A percentile compares a stretch with the other conserved stretches of the same genome.
These are phyloP conservation scores for Lenzites betulinus DNA, from an alignment of 768 basidiomycete genomes.

Conservation along the genomic window DNA sequence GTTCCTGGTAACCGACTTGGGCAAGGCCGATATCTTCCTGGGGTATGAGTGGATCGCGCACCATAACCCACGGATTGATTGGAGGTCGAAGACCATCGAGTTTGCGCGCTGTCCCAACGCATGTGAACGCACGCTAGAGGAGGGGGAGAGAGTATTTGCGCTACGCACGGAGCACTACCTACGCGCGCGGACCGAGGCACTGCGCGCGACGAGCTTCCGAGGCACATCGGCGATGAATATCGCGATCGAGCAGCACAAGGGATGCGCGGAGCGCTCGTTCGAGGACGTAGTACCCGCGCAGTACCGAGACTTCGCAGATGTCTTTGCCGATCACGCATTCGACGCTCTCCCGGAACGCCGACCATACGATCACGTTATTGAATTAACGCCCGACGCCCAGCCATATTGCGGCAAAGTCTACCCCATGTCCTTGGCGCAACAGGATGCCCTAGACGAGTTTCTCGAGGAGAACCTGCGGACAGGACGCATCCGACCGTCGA, in stretches of 20 bases:
- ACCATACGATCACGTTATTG: constrained; percentile 24
- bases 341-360: constrained; percentile 13
- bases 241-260: constrained; percentile 7
- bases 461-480: constrained; percentile 25
- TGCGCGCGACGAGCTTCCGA: neutral
- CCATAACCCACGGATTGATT: constrained; percentile 26
- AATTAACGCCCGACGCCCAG: constrained; percentile 14
- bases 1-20: constrained; percentile 16
- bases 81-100: constrained; percentile 9
- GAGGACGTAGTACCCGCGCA: constrained; percentile 15
- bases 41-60: constrained; percentile 23
- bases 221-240: constrained; percentile 10
- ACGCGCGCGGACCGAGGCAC: neutral
- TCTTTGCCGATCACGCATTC: constrained; percentile 2
- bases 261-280: neutral
- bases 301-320: constrained; percentile 13
- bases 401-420: constrained; percentile 20
- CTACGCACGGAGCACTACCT: neutral
- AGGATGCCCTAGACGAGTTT: constrained; percentile 21
- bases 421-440: constrained; percentile 17
- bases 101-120: constrained; percentile 9
- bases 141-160: constrained; percentile 3
- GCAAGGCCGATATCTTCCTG: constrained; percentile 17
- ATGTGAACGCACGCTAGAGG: constrained; percentile 1
- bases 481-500: constrained; percentile 24